Evolutionary conservation across 257 asterid species (phyloP).

Genomic region (Solanum chilense): DNA sequence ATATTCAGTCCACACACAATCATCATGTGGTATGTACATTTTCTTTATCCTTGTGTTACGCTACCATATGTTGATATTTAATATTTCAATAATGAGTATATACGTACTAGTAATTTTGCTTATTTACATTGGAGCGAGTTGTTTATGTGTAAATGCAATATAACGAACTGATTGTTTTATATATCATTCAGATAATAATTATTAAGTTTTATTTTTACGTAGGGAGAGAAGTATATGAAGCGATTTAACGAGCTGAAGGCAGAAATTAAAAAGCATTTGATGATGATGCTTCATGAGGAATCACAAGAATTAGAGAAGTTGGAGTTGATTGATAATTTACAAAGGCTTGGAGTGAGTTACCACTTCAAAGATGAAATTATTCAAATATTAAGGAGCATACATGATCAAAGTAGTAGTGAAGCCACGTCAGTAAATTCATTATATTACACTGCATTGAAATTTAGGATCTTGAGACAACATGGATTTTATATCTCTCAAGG

Average conservation of each 20-base stretch:
- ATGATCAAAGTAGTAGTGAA: background rate
- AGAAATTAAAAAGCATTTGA: background rate
- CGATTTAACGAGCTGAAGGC: background rate
- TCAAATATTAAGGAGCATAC: too few species aligned
- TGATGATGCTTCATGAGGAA: background rate
- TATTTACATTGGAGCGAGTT: too few species aligned
- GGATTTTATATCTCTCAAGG: background rate
- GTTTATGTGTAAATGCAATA: too few species aligned
- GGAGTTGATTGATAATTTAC: background rate
- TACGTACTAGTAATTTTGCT: too few species aligned
- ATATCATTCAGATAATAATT: too few species aligned
- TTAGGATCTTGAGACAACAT: slow-evolving; percentile 34
- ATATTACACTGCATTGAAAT: slow-evolving; percentile 15
- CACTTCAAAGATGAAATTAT: too few species aligned
- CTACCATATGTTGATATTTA: too few species aligned
- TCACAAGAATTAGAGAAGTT: background rate
- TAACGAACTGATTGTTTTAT: too few species aligned
- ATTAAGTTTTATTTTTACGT: too few species aligned
- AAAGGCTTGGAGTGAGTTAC: too few species aligned
- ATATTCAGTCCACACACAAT: slow-evolving; percentile 23
- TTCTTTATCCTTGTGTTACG: background rate
- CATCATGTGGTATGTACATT: slow-evolving; percentile 11
- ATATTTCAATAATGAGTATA: background rate
- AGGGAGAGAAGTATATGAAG: background rate
- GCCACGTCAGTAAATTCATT: background rate